phyloP scores from a whole-genome alignment of 2,329 filamentous ascomycete species.

The Claviceps sp. region DNA sequence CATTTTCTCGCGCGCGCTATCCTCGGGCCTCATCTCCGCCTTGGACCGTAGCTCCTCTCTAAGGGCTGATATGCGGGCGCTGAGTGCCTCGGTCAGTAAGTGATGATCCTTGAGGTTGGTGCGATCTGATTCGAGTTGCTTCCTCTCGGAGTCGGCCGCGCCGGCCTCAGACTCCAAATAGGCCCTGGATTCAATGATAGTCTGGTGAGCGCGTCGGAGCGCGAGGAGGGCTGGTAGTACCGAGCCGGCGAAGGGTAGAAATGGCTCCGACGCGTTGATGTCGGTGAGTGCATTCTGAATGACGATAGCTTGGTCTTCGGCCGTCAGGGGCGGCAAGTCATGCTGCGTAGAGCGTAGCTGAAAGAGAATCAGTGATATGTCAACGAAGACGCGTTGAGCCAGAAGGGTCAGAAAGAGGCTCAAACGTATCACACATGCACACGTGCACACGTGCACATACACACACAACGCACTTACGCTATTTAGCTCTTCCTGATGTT shows the following conservation, averaged over 20 bases:
- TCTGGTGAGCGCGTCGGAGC: conserved; percentile 50
- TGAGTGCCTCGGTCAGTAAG: conserved; percentile 37
- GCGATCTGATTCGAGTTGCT: conserved; percentile 36
- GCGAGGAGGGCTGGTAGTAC: conserved; percentile 59
- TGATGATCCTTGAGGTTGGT: conserved; percentile 40
- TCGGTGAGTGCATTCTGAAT: conserved; percentile 54
- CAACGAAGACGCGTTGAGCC: not conserved
- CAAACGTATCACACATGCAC: no score
- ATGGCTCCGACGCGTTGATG: conserved; percentile 46
- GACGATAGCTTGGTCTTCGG: conserved; percentile 22
- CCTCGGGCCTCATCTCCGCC: conserved; percentile 43
- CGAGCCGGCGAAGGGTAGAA: conserved; percentile 53
- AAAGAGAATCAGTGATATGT: not conserved
- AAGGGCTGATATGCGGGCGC: conserved; percentile 45
- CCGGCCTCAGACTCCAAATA: conserved; percentile 36
- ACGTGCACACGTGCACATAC: no score
- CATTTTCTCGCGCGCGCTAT: conserved; percentile 51
- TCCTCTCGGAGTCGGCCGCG: conserved; percentile 28
- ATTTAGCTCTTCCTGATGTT: conserved; percentile 37
- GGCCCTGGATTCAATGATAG: conserved; percentile 48
- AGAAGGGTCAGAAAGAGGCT: not conserved
- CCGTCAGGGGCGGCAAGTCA: conserved; percentile 12
- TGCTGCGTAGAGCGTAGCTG: conserved; percentile 17
- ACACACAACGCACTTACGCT: conserved; percentile 21
- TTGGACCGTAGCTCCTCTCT: conserved; percentile 42